These are phyloP conservation scores for Penicillium brasilianum DNA, from an alignment of 2,329 filamentous ascomycete genomes.

Conservation along the genomic window DNA sequence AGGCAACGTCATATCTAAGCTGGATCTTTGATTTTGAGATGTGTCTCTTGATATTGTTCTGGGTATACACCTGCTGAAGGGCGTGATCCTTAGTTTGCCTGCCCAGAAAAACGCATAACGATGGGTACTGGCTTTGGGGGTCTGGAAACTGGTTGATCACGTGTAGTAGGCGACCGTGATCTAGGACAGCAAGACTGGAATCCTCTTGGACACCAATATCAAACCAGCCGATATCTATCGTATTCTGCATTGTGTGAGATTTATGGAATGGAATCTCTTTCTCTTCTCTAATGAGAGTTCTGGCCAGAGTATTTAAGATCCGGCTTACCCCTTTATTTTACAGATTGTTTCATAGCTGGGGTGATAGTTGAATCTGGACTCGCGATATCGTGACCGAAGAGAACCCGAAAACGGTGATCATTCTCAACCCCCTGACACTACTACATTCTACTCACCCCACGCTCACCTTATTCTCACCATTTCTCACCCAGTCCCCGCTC, in stretches of 20 bases:
- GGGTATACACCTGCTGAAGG: conserved; percentile 17
- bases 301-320: neutral
- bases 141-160: conserved; percentile 8
- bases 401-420: neutral
- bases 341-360: neutral
- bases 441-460: neutral
- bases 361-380: neutral
- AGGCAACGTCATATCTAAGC: neutral
- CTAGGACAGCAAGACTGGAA: conserved; percentile 10
- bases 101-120: conserved; percentile 19
- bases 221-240: conserved; percentile 21
- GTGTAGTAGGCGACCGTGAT: conserved; percentile 8
- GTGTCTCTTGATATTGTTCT: conserved; percentile 24
- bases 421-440: neutral
- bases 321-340: neutral
- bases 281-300: neutral
- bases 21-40: neutral
- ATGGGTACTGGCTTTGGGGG: conserved; percentile 15
- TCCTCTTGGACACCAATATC: conserved; percentile 18
- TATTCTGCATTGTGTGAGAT: conserved; percentile 16
- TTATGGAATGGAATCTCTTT: neutral
- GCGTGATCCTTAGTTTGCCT: conserved; percentile 10
- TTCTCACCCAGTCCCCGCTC: neutral
- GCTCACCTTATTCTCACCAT: neutral
- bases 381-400: neutral